Conservation (phyloP, 805 yeast genomes). For the Wickerhamiella domercqiae region DNA sequence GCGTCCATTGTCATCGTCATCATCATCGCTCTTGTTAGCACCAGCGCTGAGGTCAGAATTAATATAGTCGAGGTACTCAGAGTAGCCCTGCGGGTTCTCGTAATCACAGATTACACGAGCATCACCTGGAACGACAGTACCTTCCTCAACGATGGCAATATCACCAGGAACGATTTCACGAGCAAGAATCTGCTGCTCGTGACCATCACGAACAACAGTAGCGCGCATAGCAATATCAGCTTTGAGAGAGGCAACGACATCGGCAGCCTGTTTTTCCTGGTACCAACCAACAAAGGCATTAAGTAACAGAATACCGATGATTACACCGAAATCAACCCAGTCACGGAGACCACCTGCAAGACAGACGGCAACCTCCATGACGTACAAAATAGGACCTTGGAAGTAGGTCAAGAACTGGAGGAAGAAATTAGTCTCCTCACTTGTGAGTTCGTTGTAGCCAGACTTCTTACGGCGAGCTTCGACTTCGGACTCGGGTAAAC, state of each 20-base stretch:
- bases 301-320: constrained; percentile 70
- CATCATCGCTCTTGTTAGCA: constrained; percentile 17
- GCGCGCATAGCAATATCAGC: constrained; percentile 89
- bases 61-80: constrained; percentile 26
- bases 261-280: constrained; percentile 96
- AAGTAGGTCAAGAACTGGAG: constrained; percentile 74
- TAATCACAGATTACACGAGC: constrained; percentile 46
- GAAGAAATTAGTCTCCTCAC: constrained; percentile 66
- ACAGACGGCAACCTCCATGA: constrained; percentile 89
- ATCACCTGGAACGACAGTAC: constrained; percentile 86
- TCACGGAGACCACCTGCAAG: constrained; percentile 93
- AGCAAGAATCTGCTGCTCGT: constrained; percentile 58
- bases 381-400: constrained; percentile 89
- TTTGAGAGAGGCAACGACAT: constrained; percentile 89
- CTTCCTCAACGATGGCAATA: constrained; percentile 80
- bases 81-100: constrained; percentile 26
- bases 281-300: constrained; percentile 92
- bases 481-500: constrained; percentile 66
- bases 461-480: constrained; percentile 73
- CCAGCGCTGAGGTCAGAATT: constrained; percentile 23
- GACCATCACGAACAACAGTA: constrained; percentile 71
- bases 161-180: constrained; percentile 92
- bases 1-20: constrained; percentile 34
- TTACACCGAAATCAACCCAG: constrained; percentile 98
- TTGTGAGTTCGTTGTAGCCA: constrained; percentile 80